phyloP scores from a whole-genome alignment of 1,284 basidiomycete species.

The Exobasidium cylindrosporum region DNA sequence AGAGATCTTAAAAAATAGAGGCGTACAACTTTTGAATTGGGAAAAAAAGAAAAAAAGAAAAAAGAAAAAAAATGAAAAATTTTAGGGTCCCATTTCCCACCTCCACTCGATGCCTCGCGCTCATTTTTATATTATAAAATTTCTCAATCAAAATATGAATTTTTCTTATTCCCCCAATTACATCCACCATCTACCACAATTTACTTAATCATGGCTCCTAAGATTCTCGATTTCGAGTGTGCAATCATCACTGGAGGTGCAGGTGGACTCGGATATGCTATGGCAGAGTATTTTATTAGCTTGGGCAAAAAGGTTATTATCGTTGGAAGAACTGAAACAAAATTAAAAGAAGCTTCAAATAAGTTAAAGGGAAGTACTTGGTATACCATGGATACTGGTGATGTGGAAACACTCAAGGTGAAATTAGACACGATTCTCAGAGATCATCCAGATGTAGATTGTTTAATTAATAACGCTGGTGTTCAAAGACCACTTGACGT shows the following conservation, averaged over 20 bases:
- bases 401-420: slow-evolving; percentile 40
- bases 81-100: no score
- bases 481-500: slow-evolving; percentile 52
- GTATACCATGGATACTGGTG: slow-evolving; percentile 56
- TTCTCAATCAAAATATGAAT: no score
- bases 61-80: no score
- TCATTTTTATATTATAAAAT: no score
- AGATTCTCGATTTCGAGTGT: slow-evolving; percentile 45
- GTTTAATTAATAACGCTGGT: slow-evolving; percentile 58
- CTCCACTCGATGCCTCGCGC: no score
- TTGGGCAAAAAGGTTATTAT: slow-evolving; percentile 56
- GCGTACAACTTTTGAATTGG: no score
- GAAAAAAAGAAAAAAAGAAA: no score
- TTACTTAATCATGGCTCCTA: slow-evolving; percentile 8
- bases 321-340: slow-evolving; percentile 56
- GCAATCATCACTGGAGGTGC: slow-evolving; percentile 48
- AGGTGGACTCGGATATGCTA: slow-evolving; percentile 48
- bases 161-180: no score
- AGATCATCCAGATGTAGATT: slow-evolving; percentile 57
- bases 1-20: no score
- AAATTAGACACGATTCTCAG: slow-evolving; percentile 49
- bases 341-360: slow-evolving; percentile 42
- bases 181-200: neutral
- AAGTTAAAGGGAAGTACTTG: slow-evolving; percentile 52
- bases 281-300: slow-evolving; percentile 54